Evolutionary conservation across 768 basidiomycete species (phyloP), one percentile per base, ranked within the genome.

Genomic region (Leccinum subtestaceum): DNA sequence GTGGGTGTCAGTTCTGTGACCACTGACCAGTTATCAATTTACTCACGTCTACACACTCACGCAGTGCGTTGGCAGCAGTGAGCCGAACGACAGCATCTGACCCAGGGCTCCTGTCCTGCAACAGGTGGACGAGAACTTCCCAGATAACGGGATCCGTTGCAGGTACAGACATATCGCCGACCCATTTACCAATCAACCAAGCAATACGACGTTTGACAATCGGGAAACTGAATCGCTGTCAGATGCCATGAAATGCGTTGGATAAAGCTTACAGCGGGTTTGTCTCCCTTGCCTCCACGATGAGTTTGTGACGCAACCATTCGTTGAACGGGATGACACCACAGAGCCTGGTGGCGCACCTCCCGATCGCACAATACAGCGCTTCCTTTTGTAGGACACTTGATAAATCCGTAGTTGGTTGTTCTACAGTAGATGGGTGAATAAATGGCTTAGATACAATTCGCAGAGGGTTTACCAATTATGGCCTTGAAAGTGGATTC

Each of bases 201-300:
- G 95, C 94, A 63, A 98, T 89, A 32, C 95, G 84, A n/a, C 94
- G 84, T 72, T 98, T 96, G 60, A 98, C 84, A 55, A 98, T 90
- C 1, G 91, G 89, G 69, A 89, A 93, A 58, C 95, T 96, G 57
- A 29, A 45, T 10, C 40, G 32, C 34, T 45, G 55, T 53, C 52
- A 60, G 57, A 67, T 21, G 58, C 51, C 19, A 34, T n/a, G 36
- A 56, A 57, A 29, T 11, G 7, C 25, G 34, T 29, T 32, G 50
- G 55, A 51, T 12, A 3, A 47, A 27, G 34, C 81, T 53, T 65
- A 89, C 90, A 76, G 83, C 27, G 84, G 78, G 60, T 87, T 84
- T 4, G 77, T 75, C 36, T 84, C 80, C 53, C 76, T 80, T 11
- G 82, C 84, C 74, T 95, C 91, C 0, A 75, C 63, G 2, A 77